Percentiles rank a stretch among this genome's conserved stretches.
Evolutionary conservation across 306 rosid genomes (phyloP).

Genomic region (Casuarina cunninghamiana): DNA sequence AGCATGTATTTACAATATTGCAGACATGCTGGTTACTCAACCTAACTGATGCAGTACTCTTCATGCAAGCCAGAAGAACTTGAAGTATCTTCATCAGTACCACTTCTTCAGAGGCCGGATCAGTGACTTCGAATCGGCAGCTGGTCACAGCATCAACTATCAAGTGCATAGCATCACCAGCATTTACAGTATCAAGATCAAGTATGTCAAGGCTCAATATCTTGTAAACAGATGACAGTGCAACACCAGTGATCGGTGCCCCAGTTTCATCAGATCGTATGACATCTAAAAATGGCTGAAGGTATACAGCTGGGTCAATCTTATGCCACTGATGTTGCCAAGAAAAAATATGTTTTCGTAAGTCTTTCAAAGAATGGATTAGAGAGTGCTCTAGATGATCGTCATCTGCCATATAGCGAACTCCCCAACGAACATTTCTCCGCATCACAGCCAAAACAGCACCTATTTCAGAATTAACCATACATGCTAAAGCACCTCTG

Average conservation of each 20-base stretch:
- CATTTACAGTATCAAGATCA: conserved; percentile 76
- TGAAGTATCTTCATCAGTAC: conserved; percentile 93
- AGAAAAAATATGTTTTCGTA: conserved; percentile 74
- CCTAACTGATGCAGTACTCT: conserved; percentile 83
- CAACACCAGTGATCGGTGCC: conserved; percentile 89
- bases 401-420: conserved; percentile 86
- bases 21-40: conserved; percentile 97
- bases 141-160: conserved; percentile 97
- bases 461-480: conserved; percentile 91
- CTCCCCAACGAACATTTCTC: conserved; percentile 95
- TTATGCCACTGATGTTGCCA: conserved; percentile 96
- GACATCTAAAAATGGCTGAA: conserved; percentile 93
- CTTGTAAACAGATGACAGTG: conserved; percentile 94
- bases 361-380: conserved; percentile 79
- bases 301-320: conserved; percentile 78
- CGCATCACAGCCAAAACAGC: conserved; percentile 97
- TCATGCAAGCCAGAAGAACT: conserved; percentile 95
- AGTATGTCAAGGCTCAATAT: conserved; percentile 85
- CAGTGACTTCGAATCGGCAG: conserved; percentile 93
- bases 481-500: conserved; percentile 74
- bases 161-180: conserved; percentile 87
- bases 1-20: conserved; percentile 92
- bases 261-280: conserved; percentile 96
- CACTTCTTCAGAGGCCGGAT: conserved; percentile 93
- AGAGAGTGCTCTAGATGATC: conserved; percentile 94